Percentiles rank a stretch among this genome's conserved stretches.
These are phyloP conservation scores for Sporothrix sp. DNA, from an alignment of 2,329 filamentous ascomycete species.

Conservation along the genomic window DNA sequence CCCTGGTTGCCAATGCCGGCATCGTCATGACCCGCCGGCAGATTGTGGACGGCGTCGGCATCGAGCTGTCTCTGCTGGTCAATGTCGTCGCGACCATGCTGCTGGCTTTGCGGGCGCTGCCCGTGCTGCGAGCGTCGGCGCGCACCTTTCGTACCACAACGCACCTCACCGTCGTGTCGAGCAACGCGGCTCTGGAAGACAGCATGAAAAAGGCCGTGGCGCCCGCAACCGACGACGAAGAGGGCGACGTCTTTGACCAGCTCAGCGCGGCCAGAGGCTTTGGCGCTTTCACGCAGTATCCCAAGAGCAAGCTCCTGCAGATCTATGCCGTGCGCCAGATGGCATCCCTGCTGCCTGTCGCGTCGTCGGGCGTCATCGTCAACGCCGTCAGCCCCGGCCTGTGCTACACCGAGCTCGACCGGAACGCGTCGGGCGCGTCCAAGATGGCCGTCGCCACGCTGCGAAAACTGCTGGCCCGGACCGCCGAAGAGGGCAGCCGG, in stretches of 20 bases:
- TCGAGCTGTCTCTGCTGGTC: constrained; percentile 40
- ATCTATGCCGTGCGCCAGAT: constrained; percentile 22
- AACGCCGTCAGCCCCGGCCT: constrained; percentile 33
- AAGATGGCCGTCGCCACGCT: neutral
- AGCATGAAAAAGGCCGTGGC: neutral
- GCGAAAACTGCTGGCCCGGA: constrained; percentile 28
- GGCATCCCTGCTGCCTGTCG: constrained; percentile 13
- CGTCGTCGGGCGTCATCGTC: constrained; percentile 21
- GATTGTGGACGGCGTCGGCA: constrained; percentile 33
- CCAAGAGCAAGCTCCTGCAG: constrained; percentile 22
- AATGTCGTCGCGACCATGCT: constrained; percentile 46
- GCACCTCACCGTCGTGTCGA: constrained; percentile 22
- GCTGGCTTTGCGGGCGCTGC: constrained; percentile 39
- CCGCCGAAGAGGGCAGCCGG: constrained; percentile 35
- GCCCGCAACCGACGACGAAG: too few relatives aligned
- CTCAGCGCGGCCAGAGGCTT: constrained; percentile 14
- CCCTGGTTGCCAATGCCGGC: constrained; percentile 33
- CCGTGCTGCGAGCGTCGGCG: constrained; percentile 37
- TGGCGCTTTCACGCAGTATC: constrained; percentile 24
- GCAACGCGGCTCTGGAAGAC: constrained; percentile 20
- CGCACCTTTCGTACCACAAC: constrained; percentile 18
- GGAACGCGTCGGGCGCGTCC: neutral
- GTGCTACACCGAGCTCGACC: constrained; percentile 27
- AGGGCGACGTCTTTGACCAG: neutral
- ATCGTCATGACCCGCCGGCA: constrained; percentile 28